Conservation (phyloP, 306 rosid species). For the Ormosia emarginata region DNA sequence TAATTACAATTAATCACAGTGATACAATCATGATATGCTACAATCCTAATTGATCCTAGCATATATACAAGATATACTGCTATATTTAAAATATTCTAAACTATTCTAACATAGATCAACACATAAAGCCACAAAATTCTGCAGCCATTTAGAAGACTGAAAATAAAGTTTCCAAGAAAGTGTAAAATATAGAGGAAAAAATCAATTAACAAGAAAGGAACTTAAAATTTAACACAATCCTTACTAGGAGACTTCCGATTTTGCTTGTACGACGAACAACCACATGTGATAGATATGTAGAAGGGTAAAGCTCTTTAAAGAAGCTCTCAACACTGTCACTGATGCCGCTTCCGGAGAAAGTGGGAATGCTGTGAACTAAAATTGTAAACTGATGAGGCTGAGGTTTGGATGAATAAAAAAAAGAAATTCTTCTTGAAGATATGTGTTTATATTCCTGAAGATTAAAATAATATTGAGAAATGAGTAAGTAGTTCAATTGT, state of each 20-base stretch:
- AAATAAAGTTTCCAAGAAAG: not conserved
- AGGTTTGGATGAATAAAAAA: constrained; percentile 62
- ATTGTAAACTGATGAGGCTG: constrained; percentile 72
- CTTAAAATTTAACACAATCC: constrained; percentile 22
- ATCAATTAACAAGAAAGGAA: constrained; percentile 7
- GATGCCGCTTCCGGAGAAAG: constrained; percentile 37
- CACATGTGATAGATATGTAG: constrained; percentile 66
- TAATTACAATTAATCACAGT: too few relatives aligned
- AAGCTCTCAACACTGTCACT: constrained; percentile 63
- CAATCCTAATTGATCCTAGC: too few relatives aligned
- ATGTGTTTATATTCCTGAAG: constrained; percentile 63
- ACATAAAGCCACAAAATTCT: not conserved
- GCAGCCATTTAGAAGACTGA: not conserved
- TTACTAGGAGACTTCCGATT: constrained; percentile 64
- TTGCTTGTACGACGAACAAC: constrained; percentile 68
- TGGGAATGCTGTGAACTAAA: constrained; percentile 61
- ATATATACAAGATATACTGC: too few relatives aligned
- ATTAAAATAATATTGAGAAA: not conserved
- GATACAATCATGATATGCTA: too few relatives aligned
- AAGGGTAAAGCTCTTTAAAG: constrained; percentile 73
- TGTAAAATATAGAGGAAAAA: not conserved
- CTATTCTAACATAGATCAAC: not conserved
- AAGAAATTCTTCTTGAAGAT: constrained; percentile 48
- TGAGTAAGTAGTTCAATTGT: constrained; percentile 19
- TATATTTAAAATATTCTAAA: too few relatives aligned